A percentile compares a stretch with the other conserved stretches of the same genome.
Conservation (phyloP, 73 alveolate species). For the Halteria grandinella region DNA sequence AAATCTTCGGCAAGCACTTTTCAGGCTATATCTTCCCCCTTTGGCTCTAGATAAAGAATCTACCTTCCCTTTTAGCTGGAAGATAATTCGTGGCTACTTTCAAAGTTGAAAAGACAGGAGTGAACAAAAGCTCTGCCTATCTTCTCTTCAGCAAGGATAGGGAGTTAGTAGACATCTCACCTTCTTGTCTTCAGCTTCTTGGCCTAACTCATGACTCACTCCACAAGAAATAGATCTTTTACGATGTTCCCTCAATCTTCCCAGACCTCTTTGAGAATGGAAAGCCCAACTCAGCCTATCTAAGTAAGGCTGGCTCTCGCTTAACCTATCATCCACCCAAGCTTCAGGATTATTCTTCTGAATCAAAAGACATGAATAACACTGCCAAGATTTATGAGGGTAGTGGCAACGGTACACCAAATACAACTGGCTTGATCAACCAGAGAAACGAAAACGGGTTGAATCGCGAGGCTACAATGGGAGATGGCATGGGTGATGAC, state of each 20-base stretch:
- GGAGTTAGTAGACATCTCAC: slow-evolving; percentile 39
- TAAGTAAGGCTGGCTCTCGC: too few species aligned
- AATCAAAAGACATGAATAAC: too few species aligned
- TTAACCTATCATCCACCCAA: too few species aligned
- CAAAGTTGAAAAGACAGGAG: slow-evolving; percentile 54
- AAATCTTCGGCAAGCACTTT: slow-evolving; percentile 54
- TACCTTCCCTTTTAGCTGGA: slow-evolving; percentile 50
- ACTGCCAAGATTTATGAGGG: too few species aligned
- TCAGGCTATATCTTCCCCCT: slow-evolving; percentile 59
- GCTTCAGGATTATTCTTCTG: too few species aligned
- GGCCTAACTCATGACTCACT: slow-evolving; percentile 22
- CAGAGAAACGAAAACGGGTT: too few species aligned
- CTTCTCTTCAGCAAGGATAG: slow-evolving; percentile 29
- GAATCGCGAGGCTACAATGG: too few species aligned
- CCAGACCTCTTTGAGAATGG: slow-evolving; percentile 24
- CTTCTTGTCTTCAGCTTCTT: slow-evolving; percentile 36
- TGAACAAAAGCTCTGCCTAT: slow-evolving; percentile 33
- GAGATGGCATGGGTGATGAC: too few species aligned
- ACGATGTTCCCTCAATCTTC: slow-evolving; percentile 23
- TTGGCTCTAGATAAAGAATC: slow-evolving; percentile 55
- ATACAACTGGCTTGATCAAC: too few species aligned
- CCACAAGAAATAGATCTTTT: slow-evolving; percentile 31
- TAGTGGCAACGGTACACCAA: too few species aligned
- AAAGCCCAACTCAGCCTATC: too few species aligned
- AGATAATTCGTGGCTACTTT: slow-evolving; percentile 58